Percentiles rank a stretch among this genome's conserved stretches.
Conservation (phyloP, 768 basidiomycete genomes). For the Hydnum rufescens region DNA sequence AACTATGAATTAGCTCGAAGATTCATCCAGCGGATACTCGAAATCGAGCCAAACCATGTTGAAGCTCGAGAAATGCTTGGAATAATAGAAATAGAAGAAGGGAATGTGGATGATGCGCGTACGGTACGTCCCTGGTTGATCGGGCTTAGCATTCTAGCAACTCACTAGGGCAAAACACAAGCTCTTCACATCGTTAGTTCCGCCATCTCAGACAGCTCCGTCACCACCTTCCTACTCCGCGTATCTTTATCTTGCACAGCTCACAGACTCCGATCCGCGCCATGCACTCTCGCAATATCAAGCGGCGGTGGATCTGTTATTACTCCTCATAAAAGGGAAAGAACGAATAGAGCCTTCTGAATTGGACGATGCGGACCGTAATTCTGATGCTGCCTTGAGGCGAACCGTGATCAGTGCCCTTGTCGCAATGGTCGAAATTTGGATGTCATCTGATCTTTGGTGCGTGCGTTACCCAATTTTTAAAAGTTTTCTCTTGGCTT, state of each 20-base stretch:
- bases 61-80: constrained; percentile 69
- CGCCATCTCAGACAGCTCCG: constrained; percentile 40
- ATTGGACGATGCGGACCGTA: constrained; percentile 19
- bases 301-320: constrained; percentile 54
- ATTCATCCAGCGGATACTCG: constrained; percentile 49
- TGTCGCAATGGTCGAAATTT: constrained; percentile 81
- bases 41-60: constrained; percentile 38
- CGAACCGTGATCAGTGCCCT: constrained; percentile 38
- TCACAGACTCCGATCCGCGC: constrained; percentile 57
- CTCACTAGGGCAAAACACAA: constrained; percentile 16
- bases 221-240: constrained; percentile 50
- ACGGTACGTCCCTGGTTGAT: constrained; percentile 25
- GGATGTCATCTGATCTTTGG: constrained; percentile 89
- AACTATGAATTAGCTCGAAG: constrained; percentile 63
- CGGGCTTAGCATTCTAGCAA: neutral
- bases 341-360: constrained; percentile 15
- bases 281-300: constrained; percentile 57
- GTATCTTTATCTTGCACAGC: constrained; percentile 76
- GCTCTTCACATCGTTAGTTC: constrained; percentile 42
- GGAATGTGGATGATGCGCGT: constrained; percentile 53
- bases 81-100: constrained; percentile 56
- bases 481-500: neutral
- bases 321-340: constrained; percentile 54
- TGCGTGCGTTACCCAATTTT: constrained; percentile 18
- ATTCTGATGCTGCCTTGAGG: constrained; percentile 16